phyloP scores from a whole-genome alignment of 192 early-diverging fungal genomes.

The Coemansia aciculifera region DNA sequence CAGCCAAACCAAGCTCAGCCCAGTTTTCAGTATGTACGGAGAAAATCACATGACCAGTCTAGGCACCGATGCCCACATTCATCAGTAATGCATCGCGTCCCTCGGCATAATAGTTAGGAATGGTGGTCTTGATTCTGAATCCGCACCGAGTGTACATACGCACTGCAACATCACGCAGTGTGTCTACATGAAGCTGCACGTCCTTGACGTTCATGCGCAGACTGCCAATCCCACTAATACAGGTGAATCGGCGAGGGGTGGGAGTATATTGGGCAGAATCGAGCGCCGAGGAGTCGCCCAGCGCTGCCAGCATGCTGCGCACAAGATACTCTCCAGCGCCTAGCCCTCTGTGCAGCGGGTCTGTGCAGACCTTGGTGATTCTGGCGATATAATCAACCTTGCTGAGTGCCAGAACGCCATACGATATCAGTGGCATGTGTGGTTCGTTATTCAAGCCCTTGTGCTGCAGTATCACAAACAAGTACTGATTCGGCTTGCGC shows the following conservation, averaged over 20 bases:
- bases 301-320: slow-evolving; percentile 14
- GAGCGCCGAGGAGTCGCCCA: slow-evolving; percentile 1
- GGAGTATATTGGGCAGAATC: background rate
- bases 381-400: slow-evolving; percentile 19
- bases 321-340: slow-evolving; percentile 21
- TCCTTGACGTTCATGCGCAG: background rate
- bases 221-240: background rate
- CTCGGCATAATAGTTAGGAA: slow-evolving; percentile 18
- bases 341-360: slow-evolving; percentile 4
- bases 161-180: slow-evolving; percentile 3
- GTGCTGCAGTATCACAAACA: slow-evolving; percentile 16
- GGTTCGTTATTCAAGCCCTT: background rate
- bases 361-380: slow-evolving; percentile 26
- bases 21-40: slow-evolving; percentile 2
- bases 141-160: slow-evolving; percentile 22
- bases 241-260: background rate
- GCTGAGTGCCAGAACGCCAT: slow-evolving; percentile 17
- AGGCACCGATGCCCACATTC: background rate
- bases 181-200: slow-evolving; percentile 30
- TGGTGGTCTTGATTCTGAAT: slow-evolving; percentile 8
- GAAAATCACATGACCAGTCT: background rate
- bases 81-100: slow-evolving; percentile 23
- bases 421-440: background rate
- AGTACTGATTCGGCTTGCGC: slow-evolving; percentile 21
- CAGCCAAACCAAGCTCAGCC: background rate